Evolutionary conservation across 2,329 filamentous ascomycete species (phyloP).

Genomic region (Xylaria sp.): DNA sequence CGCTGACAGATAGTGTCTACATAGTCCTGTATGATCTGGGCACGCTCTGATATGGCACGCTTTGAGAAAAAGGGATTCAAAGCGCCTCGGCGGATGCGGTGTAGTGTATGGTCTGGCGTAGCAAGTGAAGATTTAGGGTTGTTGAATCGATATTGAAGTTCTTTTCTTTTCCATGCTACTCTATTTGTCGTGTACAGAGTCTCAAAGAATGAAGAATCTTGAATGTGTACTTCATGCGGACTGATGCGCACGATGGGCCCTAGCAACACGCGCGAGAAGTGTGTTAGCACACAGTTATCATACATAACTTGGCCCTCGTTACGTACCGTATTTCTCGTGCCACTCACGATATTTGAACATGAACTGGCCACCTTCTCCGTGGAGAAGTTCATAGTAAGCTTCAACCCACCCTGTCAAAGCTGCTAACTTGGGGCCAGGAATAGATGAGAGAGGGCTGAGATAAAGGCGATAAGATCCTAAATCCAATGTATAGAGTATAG

Average conservation of each 20-base stretch:
- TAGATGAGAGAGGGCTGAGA: background rate
- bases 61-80: slow-evolving; percentile 11
- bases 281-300: background rate
- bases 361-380: slow-evolving; percentile 8
- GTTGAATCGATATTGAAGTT: background rate
- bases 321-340: slow-evolving; percentile 10
- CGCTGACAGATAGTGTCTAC: background rate
- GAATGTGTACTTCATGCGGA: slow-evolving; percentile 8
- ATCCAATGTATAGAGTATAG: background rate
- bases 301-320: background rate
- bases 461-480: background rate
- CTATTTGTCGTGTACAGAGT: background rate
- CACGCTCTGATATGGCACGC: background rate
- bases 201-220: slow-evolving; percentile 1
- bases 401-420: slow-evolving; percentile 11
- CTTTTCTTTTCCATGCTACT: background rate
- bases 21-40: background rate
- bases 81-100: background rate
- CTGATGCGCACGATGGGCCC: slow-evolving; percentile 13
- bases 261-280: background rate
- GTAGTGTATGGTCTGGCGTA: background rate
- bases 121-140: background rate
- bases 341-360: slow-evolving; percentile 8
- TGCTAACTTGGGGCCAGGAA: slow-evolving; percentile 4
- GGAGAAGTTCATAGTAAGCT: slow-evolving; percentile 1